Conservation (phyloP, 1,139 yeast genomes). For the Tardiomyces blankii region DNA sequence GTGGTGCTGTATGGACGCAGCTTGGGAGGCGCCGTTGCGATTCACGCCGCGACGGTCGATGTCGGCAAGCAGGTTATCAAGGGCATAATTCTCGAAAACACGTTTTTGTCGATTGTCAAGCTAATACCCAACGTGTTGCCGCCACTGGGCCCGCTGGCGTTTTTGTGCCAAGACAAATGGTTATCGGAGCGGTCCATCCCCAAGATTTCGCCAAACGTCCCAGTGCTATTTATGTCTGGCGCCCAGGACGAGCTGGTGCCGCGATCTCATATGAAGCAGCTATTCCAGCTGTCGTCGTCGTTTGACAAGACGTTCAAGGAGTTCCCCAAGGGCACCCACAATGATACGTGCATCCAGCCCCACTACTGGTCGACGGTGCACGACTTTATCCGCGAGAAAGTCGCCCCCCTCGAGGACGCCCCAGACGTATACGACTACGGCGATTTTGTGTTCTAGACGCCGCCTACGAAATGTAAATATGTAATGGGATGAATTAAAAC, state of each 20-base stretch:
- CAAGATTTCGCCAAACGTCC: slow-evolving; percentile 41
- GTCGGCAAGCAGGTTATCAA: slow-evolving; percentile 34
- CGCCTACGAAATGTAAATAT: not conserved
- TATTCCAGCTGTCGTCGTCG: slow-evolving; percentile 32
- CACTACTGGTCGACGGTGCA: slow-evolving; percentile 64
- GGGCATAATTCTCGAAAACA: slow-evolving; percentile 74
- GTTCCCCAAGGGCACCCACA: slow-evolving; percentile 58
- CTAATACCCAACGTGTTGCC: slow-evolving; percentile 83
- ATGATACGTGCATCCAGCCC: slow-evolving; percentile 65
- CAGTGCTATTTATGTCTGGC: slow-evolving; percentile 66
- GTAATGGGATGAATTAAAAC: too few relatives aligned
- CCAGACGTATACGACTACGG: not conserved
- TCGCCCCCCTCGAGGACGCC: slow-evolving; percentile 20
- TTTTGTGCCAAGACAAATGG: slow-evolving; percentile 75
- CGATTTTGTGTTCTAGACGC: not conserved
- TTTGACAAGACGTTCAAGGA: slow-evolving; percentile 29
- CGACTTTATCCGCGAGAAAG: slow-evolving; percentile 34
- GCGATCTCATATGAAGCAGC: slow-evolving; percentile 62
- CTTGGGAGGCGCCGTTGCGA: slow-evolving; percentile 90
- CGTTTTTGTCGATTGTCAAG: slow-evolving; percentile 67
- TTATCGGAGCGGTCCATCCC: slow-evolving; percentile 56
- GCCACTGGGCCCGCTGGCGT: slow-evolving; percentile 42
- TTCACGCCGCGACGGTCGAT: slow-evolving; percentile 53
- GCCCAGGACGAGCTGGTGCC: slow-evolving; percentile 84
- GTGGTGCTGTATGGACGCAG: slow-evolving; percentile 78